Evolutionary conservation across 495 filamentous ascomycete species (phyloP).

Genomic region (Penicillium pancosmium): DNA sequence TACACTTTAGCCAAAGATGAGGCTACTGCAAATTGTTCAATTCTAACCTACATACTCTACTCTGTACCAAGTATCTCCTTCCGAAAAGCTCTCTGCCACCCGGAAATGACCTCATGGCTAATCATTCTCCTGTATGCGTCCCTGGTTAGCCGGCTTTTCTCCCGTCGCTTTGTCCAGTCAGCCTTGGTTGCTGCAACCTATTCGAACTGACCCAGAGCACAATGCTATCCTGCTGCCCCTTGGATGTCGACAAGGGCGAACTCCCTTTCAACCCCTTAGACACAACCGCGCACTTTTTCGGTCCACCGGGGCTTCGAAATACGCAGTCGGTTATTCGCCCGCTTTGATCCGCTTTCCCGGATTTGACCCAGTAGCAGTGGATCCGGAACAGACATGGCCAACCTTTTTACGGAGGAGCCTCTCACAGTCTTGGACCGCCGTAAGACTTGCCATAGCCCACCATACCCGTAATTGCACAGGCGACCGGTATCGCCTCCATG

Average conservation of each 20-base stretch:
- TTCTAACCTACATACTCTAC: not conserved
- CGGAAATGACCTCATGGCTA: slow-evolving; percentile 25
- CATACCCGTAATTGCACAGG: no score
- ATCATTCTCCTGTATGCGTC: slow-evolving; percentile 13
- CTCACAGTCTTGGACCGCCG: not conserved
- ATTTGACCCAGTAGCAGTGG: slow-evolving; percentile 15
- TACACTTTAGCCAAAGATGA: no score
- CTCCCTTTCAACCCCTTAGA: slow-evolving; percentile 13
- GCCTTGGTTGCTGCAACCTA: not conserved
- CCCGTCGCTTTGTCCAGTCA: not conserved
- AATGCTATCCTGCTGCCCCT: not conserved
- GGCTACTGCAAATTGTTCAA: not conserved
- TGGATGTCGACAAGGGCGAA: not conserved
- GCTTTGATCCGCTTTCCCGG: slow-evolving; percentile 9
- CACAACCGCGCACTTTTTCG: slow-evolving; percentile 13
- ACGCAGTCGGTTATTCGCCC: slow-evolving; percentile 24
- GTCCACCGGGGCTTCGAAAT: slow-evolving; percentile 32
- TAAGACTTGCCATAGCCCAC: not conserved
- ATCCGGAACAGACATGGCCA: slow-evolving; percentile 11
- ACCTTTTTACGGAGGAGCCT: not conserved
- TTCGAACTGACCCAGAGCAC: not conserved
- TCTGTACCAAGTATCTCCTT: not conserved
- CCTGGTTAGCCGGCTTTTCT: not conserved
- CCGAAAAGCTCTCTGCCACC: not conserved
- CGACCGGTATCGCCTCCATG: no score